Percentiles rank a stretch among this genome's conserved stretches.
These are phyloP conservation scores for Wickerhamiella sergipiensis DNA, from an alignment of 805 yeast genomes.

Conservation along the genomic window DNA sequence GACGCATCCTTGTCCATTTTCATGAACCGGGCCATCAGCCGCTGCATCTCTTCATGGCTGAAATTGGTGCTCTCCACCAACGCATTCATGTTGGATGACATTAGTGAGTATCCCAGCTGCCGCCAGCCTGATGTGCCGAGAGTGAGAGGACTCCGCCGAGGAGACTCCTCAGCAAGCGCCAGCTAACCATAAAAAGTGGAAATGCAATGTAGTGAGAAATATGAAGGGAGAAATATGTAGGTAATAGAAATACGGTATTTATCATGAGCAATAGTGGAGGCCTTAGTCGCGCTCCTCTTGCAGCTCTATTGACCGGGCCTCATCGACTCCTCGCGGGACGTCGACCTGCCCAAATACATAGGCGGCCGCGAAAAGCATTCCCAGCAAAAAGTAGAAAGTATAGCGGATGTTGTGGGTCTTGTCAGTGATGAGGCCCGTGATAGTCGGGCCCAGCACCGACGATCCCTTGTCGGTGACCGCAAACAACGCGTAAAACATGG, in stretches of 20 bases:
- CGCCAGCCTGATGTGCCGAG: no score
- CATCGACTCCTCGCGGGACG: slow-evolving; percentile 46
- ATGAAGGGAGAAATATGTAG: background rate
- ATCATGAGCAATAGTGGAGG: background rate
- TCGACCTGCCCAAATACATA: slow-evolving; percentile 44
- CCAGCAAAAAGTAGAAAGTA: slow-evolving; percentile 51
- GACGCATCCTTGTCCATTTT: slow-evolving; percentile 85
- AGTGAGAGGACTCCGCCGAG: no score
- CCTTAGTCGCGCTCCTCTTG: background rate
- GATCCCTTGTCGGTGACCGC: slow-evolving; percentile 74
- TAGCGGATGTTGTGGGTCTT: slow-evolving; percentile 59
- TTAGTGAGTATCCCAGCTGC: background rate
- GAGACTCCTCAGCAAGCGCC: no score
- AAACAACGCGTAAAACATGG: slow-evolving; percentile 61
- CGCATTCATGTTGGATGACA: slow-evolving; percentile 15
- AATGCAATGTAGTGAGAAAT: background rate
- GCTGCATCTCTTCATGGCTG: slow-evolving; percentile 80
- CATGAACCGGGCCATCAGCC: slow-evolving; percentile 86
- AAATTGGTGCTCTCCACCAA: slow-evolving; percentile 29
- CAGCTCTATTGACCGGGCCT: slow-evolving; percentile 26
- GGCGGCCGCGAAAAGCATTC: slow-evolving; percentile 38
- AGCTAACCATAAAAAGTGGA: no score
- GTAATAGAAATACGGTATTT: background rate
- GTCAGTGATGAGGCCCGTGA: slow-evolving; percentile 63
- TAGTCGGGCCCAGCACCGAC: slow-evolving; percentile 56